Percentiles rank a stretch among this genome's conserved stretches.
These are phyloP conservation scores for Steccherinum ochraceum DNA, from an alignment of 768 basidiomycete species.

Conservation along the genomic window DNA sequence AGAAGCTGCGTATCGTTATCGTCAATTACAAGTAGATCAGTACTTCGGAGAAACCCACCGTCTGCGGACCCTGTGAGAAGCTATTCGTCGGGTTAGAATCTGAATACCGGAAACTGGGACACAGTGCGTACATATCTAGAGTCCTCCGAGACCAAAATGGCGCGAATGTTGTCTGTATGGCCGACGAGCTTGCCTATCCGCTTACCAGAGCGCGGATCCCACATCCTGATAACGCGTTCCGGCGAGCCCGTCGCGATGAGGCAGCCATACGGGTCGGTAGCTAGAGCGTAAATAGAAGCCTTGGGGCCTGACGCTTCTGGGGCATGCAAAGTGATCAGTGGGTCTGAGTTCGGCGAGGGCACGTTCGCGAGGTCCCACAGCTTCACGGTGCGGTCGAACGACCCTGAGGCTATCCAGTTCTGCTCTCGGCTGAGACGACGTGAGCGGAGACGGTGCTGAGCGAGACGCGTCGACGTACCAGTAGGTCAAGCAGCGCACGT, in stretches of 20 bases:
- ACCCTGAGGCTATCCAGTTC: slow-evolving; percentile 88
- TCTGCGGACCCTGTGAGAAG: slow-evolving; percentile 84
- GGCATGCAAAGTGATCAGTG: slow-evolving; percentile 60
- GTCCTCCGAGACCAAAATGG: slow-evolving; percentile 85
- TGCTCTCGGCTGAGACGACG: slow-evolving; percentile 54
- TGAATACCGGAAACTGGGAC: slow-evolving; percentile 8
- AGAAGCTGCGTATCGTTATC: slow-evolving; percentile 38
- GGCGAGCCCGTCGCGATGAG: slow-evolving; percentile 87
- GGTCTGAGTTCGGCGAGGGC: slow-evolving; percentile 27
- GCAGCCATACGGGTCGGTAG: slow-evolving; percentile 73
- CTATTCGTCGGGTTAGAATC: slow-evolving; percentile 27
- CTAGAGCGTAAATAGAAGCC: slow-evolving; percentile 72
- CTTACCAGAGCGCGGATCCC: slow-evolving; percentile 88
- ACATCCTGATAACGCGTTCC: slow-evolving; percentile 83
- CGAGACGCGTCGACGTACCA: slow-evolving; percentile 39
- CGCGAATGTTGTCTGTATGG: slow-evolving; percentile 94
- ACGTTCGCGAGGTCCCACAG: slow-evolving; percentile 79
- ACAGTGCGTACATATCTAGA: slow-evolving; percentile 69
- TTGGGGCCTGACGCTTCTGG: slow-evolving; percentile 63
- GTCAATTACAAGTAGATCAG: background rate
- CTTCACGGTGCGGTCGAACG: slow-evolving; percentile 90
- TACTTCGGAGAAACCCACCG: slow-evolving; percentile 32
- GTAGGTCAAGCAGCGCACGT: slow-evolving; percentile 73
- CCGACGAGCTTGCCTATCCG: slow-evolving; percentile 84
- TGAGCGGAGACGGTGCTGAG: slow-evolving; percentile 8